These are phyloP conservation scores for Cicer pinnatifidum DNA, from an alignment of 306 rosid genomes.

Conservation along the genomic window DNA sequence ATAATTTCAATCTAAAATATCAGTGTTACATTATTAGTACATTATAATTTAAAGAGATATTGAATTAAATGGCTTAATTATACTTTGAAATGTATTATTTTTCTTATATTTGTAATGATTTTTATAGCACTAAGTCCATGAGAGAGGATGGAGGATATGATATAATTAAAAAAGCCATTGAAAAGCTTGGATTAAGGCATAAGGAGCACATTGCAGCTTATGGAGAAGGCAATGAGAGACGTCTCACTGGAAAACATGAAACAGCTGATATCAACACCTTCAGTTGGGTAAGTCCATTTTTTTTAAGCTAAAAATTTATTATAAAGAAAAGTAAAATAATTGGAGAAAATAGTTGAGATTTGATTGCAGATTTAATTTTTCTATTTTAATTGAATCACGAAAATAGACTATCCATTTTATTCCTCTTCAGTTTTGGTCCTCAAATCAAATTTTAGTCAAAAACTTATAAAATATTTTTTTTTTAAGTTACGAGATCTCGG, in stretches of 20 bases:
- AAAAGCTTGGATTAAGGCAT: slow-evolving; percentile 61
- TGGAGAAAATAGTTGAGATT: too few relatives aligned
- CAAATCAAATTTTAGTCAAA: too few relatives aligned
- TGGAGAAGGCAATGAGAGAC: slow-evolving; percentile 76
- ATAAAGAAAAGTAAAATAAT: not conserved
- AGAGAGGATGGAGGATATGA: slow-evolving; percentile 65
- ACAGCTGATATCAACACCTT: slow-evolving; percentile 65
- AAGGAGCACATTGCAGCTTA: slow-evolving; percentile 73
- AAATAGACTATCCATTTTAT: too few relatives aligned
- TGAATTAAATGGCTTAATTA: too few relatives aligned
- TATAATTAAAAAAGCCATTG: slow-evolving; percentile 63
- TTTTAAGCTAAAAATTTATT: too few relatives aligned
- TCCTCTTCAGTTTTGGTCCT: too few relatives aligned
- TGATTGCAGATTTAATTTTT: too few relatives aligned
- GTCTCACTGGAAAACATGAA: slow-evolving; percentile 71
- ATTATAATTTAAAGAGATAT: too few relatives aligned
- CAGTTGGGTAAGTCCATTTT: slow-evolving; percentile 51
- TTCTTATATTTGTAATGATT: slow-evolving; percentile 17
- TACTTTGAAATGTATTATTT: not conserved
- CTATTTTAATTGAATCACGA: too few relatives aligned
- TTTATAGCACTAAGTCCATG: slow-evolving; percentile 68
- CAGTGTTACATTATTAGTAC: too few relatives aligned
- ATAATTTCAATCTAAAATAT: too few relatives aligned
- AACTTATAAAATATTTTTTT: too few relatives aligned
- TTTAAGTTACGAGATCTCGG: not conserved